These are phyloP conservation scores for Fusarium nanum DNA, from an alignment of 2,329 filamentous ascomycete genomes.

Conservation along the genomic window DNA sequence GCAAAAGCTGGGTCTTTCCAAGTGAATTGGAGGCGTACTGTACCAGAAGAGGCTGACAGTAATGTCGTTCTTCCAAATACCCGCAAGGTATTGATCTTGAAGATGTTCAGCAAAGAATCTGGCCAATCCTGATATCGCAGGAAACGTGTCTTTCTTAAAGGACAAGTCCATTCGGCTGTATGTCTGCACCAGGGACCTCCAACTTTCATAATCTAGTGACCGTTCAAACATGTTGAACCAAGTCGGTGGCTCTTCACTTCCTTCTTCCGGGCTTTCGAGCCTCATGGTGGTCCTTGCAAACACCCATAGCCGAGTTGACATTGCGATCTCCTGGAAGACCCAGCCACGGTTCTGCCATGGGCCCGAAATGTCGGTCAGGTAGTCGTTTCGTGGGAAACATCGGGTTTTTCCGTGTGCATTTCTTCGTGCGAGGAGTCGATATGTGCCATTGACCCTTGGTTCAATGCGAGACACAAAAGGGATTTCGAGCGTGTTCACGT, in stretches of 20 bases:
- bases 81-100: not conserved
- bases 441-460: not conserved
- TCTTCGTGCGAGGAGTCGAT: not conserved
- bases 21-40: rapidly evolving
- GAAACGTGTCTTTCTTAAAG: not conserved
- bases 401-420: too few relatives aligned
- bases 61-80: not conserved
- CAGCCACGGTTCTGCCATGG: not conserved
- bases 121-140: not conserved
- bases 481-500: not conserved
- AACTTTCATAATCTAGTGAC: too few relatives aligned
- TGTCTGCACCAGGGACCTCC: rapidly evolving
- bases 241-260: too few relatives aligned
- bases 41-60: not conserved
- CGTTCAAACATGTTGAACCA: too few relatives aligned
- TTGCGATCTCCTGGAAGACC: not conserved
- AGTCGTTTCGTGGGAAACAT: too few relatives aligned
- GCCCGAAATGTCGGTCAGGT: too few relatives aligned
- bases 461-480: not conserved
- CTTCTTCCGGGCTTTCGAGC: not conserved
- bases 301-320: not conserved
- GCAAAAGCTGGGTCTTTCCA: not conserved
- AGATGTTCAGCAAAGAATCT: not conserved
- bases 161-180: rapidly evolving
- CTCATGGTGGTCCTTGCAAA: not conserved